phyloP scores from a whole-genome alignment of 78 protist species.

The Dictyostelium brefeldianum region DNA sequence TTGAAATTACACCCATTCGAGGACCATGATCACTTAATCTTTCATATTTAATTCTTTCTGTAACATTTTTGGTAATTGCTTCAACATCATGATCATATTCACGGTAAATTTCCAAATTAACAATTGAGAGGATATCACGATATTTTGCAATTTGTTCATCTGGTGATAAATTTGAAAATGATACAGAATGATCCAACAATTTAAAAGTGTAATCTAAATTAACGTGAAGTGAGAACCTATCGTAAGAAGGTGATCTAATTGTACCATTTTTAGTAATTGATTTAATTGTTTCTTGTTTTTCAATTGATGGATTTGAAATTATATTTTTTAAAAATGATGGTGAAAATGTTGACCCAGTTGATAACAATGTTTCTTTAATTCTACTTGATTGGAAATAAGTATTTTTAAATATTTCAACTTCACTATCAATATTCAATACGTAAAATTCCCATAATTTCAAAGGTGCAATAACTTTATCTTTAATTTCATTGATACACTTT shows the following conservation, averaged over 20 bases:
- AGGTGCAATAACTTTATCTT: constrained; percentile 16
- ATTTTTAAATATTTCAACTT: constrained; percentile 61
- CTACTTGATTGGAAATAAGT: neutral
- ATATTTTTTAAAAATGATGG: constrained; percentile 48
- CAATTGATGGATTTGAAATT: constrained; percentile 5
- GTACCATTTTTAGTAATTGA: constrained; percentile 43
- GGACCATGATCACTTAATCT: constrained; percentile 70
- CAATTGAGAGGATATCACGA: constrained; percentile 35
- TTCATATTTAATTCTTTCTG: constrained; percentile 72
- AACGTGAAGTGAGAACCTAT: constrained; percentile 38
- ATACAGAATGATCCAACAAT: neutral
- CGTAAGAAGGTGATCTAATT: constrained; percentile 23
- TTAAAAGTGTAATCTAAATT: constrained; percentile 19
- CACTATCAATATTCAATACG: constrained; percentile 85
- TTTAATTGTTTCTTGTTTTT: constrained; percentile 27
- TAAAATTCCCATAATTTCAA: constrained; percentile 92
- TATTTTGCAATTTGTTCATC: constrained; percentile 51
- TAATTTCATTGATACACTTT: neutral
- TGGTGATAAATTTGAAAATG: constrained; percentile 15
- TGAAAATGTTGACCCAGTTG: constrained; percentile 1
- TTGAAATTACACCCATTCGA: constrained; percentile 9
- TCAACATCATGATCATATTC: constrained; percentile 66
- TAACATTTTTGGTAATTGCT: constrained; percentile 47
- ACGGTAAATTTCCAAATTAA: constrained; percentile 56
- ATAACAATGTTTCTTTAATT: neutral